These are phyloP conservation scores for Hymenoscyphus linearis DNA, from an alignment of 2,329 filamentous ascomycete species.

Conservation along the genomic window DNA sequence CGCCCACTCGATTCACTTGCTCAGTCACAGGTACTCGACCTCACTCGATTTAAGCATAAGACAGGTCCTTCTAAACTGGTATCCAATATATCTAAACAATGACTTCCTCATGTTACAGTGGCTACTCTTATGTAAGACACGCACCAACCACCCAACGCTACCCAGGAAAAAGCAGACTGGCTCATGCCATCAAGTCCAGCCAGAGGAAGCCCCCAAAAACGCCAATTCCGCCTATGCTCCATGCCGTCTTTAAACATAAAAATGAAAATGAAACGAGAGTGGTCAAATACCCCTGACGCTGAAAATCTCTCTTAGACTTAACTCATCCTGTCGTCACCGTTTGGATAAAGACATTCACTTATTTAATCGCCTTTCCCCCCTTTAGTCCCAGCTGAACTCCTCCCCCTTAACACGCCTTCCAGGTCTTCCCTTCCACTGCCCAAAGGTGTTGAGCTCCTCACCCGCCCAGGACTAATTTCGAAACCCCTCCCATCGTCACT, in stretches of 20 bases:
- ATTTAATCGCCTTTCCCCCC: conserved; percentile 25
- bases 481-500: conserved; percentile 46
- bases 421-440: conserved; percentile 24
- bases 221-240: not conserved
- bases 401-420: conserved; percentile 16
- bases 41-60: not conserved
- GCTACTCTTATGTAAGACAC: not conserved
- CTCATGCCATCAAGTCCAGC: not conserved
- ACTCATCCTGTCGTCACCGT: not conserved
- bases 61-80: not conserved
- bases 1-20: too few relatives aligned
- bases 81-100: conserved; percentile 1
- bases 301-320: not conserved
- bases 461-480: conserved; percentile 23
- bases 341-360: not conserved
- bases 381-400: conserved; percentile 16
- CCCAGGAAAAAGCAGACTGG: not conserved
- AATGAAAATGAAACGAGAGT: not conserved
- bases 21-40: too few relatives aligned
- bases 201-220: not conserved
- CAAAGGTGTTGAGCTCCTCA: conserved; percentile 15
- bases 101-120: not conserved
- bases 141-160: not conserved
- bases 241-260: conserved; percentile 2
- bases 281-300: not conserved